These are phyloP conservation scores for Ceratobasidium sp. DNA, from an alignment of 1,284 basidiomycete genomes.

Conservation along the genomic window DNA sequence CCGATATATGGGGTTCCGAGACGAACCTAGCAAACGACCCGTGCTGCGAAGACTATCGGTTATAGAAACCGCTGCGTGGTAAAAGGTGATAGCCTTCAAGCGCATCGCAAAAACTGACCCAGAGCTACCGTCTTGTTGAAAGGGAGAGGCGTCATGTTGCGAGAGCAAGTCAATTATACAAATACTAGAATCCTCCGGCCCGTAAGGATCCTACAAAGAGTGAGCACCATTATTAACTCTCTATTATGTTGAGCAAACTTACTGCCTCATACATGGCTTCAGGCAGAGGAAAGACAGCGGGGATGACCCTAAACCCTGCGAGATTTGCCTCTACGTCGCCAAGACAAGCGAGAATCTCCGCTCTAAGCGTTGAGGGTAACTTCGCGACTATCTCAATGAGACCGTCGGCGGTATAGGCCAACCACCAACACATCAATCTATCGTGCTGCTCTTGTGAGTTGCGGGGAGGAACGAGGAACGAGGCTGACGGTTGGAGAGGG, in stretches of 20 bases:
- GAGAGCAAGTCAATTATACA: conserved; percentile 4
- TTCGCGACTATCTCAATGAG: conserved; percentile 7
- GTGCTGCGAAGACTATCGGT: conserved; percentile 1
- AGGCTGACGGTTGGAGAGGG: neutral
- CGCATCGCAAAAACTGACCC: conserved; percentile 3
- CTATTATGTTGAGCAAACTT: neutral
- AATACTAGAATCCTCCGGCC: neutral
- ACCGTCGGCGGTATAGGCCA: conserved; percentile 34
- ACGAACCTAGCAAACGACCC: conserved; percentile 4
- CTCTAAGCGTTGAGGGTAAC: conserved; percentile 12
- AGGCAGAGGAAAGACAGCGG: conserved; percentile 13
- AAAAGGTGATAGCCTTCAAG: conserved; percentile 26
- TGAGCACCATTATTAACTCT: neutral
- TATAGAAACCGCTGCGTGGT: neutral
- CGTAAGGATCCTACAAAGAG: neutral
- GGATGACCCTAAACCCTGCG: neutral
- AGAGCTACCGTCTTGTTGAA: conserved; percentile 8
- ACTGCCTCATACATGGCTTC: conserved; percentile 17
- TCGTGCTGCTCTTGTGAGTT: conserved; percentile 21
- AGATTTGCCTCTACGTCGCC: conserved; percentile 9
- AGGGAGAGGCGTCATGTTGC: neutral
- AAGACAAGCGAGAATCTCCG: conserved; percentile 18
- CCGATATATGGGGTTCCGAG: neutral
- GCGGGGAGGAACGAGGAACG: conserved; percentile 18
- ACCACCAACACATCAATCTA: conserved; percentile 26